Evolutionary conservation across 2,329 filamentous ascomycete genomes (phyloP).

Genomic region (Rosellinia necatrix): DNA sequence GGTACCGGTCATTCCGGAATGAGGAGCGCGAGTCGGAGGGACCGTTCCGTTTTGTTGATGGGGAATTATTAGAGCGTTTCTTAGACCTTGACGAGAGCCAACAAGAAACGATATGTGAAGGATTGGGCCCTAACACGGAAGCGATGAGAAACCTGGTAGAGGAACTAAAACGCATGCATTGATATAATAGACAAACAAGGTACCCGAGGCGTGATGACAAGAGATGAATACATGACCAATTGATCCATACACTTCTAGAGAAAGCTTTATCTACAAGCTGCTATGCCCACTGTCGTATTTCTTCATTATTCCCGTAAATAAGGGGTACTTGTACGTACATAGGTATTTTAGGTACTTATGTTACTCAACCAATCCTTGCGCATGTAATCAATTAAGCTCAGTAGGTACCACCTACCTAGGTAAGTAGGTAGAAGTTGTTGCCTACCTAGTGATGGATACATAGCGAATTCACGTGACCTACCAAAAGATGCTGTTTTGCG

Average conservation of each 20-base stretch:
- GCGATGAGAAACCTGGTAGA: constrained; percentile 66
- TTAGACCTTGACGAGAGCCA: constrained; percentile 68
- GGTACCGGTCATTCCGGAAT: constrained; percentile 82
- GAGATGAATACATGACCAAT: not conserved
- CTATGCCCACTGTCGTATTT: too few species aligned
- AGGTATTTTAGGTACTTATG: too few species aligned
- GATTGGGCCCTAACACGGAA: constrained; percentile 64
- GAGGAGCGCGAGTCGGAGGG: constrained; percentile 71
- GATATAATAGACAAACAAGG: constrained; percentile 19
- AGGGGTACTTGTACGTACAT: too few species aligned
- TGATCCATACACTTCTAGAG: too few species aligned
- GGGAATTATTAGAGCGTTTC: constrained; percentile 86
- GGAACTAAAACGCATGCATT: constrained; percentile 67
- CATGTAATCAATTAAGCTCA: too few species aligned
- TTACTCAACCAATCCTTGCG: too few species aligned
- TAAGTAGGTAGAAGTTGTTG: too few species aligned
- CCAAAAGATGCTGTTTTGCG: not conserved
- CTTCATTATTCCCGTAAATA: too few species aligned
- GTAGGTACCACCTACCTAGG: too few species aligned
- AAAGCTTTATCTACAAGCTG: too few species aligned
- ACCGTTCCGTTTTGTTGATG: constrained; percentile 88
- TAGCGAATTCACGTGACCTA: constrained; percentile 11
- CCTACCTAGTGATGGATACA: too few species aligned
- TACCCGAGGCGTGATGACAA: not conserved
- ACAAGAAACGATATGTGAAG: constrained; percentile 59